A percentile compares a stretch with the other conserved stretches of the same genome.
These are phyloP conservation scores for Globisporangium alternatum DNA, from an alignment of 352 stramenopile genomes.

Conservation along the genomic window DNA sequence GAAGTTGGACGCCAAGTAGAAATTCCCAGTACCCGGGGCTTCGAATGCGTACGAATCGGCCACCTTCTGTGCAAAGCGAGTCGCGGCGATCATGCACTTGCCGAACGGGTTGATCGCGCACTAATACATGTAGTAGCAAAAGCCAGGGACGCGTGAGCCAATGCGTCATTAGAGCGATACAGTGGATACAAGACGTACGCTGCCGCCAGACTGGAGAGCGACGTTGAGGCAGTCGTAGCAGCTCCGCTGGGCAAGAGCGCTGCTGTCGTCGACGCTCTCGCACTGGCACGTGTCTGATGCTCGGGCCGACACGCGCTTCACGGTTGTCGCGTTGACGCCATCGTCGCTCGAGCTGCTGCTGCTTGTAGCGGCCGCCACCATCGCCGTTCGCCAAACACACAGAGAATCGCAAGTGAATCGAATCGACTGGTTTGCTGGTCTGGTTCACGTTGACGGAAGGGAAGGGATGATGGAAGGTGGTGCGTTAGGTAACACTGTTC, in stretches of 20 bases:
- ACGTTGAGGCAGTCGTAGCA: constrained; percentile 65
- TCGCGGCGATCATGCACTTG: background rate
- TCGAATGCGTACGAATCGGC: too few relatives aligned
- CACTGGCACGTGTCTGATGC: constrained; percentile 9
- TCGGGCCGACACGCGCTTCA: background rate
- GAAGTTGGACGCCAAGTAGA: constrained; percentile 23
- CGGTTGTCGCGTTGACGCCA: background rate
- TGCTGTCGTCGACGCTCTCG: background rate
- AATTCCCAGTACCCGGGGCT: constrained; percentile 28
- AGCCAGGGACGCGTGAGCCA: too few relatives aligned
- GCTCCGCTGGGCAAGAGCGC: constrained; percentile 21
- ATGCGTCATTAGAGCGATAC: too few relatives aligned
- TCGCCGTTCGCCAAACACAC: too few relatives aligned
- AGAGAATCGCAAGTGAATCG: background rate
- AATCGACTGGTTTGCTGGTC: too few relatives aligned
- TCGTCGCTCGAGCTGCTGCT: background rate
- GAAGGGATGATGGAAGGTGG: too few relatives aligned
- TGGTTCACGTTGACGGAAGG: too few relatives aligned
- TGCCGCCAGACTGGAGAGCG: constrained; percentile 27
- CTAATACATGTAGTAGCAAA: constrained; percentile 9
- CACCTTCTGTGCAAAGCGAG: background rate
- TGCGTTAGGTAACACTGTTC: too few relatives aligned
- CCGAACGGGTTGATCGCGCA: constrained; percentile 49
- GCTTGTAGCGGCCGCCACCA: too few relatives aligned
- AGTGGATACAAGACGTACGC: too few relatives aligned